These are phyloP conservation scores for Gomphus bonarii DNA, from an alignment of 1,284 basidiomycete genomes.

Conservation along the genomic window DNA sequence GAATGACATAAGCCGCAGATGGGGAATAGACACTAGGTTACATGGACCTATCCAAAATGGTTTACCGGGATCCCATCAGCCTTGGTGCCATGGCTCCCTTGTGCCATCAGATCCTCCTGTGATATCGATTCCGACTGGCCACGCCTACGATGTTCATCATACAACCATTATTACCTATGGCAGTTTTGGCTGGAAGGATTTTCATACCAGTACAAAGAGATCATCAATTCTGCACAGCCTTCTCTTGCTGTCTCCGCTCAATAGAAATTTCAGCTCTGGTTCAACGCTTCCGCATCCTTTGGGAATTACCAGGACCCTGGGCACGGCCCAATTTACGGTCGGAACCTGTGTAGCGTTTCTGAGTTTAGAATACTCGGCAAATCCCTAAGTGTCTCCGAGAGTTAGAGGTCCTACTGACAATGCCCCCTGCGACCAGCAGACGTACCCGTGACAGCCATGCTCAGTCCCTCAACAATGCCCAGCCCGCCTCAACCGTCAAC, in stretches of 20 bases:
- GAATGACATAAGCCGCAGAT: not conserved
- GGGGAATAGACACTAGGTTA: not conserved
- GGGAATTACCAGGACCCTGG: not conserved
- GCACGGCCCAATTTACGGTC: not conserved
- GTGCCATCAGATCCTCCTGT: not conserved
- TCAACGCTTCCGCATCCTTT: not conserved
- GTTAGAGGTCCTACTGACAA: slow-evolving; percentile 11
- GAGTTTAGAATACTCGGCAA: not conserved
- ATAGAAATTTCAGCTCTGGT: too few species aligned
- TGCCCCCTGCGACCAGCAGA: slow-evolving; percentile 12
- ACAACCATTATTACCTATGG: too few species aligned
- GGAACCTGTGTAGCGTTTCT: not conserved
- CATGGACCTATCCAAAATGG: not conserved
- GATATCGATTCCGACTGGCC: not conserved
- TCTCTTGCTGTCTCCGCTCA: too few species aligned
- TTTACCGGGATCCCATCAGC: not conserved
- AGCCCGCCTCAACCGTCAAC: not conserved
- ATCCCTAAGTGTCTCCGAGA: slow-evolving; percentile 4
- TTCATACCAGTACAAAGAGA: too few species aligned
- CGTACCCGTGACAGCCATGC: not conserved
- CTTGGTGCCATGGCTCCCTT: not conserved
- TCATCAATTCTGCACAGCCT: not conserved
- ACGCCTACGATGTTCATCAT: not conserved
- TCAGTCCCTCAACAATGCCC: not conserved
- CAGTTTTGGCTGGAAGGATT: too few species aligned